Conservation (phyloP, 2,329 filamentous ascomycete species). For the Coniochaeta prunicola region DNA sequence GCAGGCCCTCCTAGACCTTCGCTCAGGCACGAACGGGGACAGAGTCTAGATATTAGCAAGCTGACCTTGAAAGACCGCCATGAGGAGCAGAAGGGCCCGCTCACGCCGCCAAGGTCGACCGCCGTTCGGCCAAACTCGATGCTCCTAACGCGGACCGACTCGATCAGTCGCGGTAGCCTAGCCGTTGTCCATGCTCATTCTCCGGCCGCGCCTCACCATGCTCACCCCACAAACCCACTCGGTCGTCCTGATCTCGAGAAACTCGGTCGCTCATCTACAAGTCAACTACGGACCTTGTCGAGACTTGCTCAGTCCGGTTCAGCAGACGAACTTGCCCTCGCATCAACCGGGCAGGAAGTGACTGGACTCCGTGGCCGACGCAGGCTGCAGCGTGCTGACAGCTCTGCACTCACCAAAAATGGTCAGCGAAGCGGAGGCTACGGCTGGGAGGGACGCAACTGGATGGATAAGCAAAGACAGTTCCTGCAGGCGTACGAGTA, state of each 20-base stretch:
- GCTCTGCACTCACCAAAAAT: slow-evolving; percentile 36
- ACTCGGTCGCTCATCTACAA: slow-evolving; percentile 81
- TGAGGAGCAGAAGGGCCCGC: slow-evolving; percentile 10
- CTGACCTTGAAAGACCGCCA: slow-evolving; percentile 41
- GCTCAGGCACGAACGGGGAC: slow-evolving; percentile 44
- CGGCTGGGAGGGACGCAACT: slow-evolving; percentile 77
- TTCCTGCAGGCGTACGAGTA: slow-evolving; percentile 98
- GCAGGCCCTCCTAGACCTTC: slow-evolving; percentile 15
- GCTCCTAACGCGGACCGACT: slow-evolving; percentile 51
- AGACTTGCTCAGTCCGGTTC: slow-evolving; percentile 69
- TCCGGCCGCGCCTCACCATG: slow-evolving; percentile 26
- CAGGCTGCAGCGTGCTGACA: slow-evolving; percentile 67
- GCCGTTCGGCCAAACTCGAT: slow-evolving; percentile 52
- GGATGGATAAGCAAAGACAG: slow-evolving; percentile 98
- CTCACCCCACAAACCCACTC: slow-evolving; percentile 35
- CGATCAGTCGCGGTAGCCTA: slow-evolving; percentile 30
- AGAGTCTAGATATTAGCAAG: slow-evolving; percentile 57
- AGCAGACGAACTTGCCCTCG: slow-evolving; percentile 74
- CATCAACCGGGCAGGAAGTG: slow-evolving; percentile 74
- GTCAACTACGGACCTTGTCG: slow-evolving; percentile 81
- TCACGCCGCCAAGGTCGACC: slow-evolving; percentile 34
- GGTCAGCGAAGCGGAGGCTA: slow-evolving; percentile 44
- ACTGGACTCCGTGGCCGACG: slow-evolving; percentile 79
- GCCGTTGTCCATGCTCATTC: slow-evolving; percentile 22
- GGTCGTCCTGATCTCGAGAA: slow-evolving; percentile 68